Evolutionary conservation across 768 basidiomycete species (phyloP), one percentile per base, ranked within the genome.

Genomic region (Daedalea quercina): DNA sequence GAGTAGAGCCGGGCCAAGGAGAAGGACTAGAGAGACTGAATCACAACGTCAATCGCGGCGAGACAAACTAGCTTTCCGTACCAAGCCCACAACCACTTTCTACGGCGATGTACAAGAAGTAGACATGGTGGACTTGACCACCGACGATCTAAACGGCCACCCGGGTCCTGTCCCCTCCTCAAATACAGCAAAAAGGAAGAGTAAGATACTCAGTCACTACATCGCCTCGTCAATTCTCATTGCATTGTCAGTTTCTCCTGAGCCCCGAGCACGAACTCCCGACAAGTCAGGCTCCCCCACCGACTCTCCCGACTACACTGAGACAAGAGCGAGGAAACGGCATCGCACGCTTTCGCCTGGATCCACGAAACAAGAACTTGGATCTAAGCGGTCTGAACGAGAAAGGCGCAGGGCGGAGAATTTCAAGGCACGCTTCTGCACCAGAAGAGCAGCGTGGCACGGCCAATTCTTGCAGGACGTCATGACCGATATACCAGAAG

Each of bases 71-170:
- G 47, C 33, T 15, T 40, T 15, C 37, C 13, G 15, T 3, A 40
- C 37, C 37, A 15, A 40, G 15, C 13, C 37, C 19, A 3, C 37
- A 40, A 19, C 7, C 17, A 19, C 6, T 17, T 6, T 40, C 19
- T 40, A 6, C 37, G 37, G 17, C 19, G 37, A 40, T 7, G 52
- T 23, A 15, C 24, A 37, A 17, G 44, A 53, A 11, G 19, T 46
- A 2, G 60, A 60, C 28, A 60, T 60, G 20, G 51, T 58, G 12
- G 60, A 60, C 40, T 51, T 58, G 17, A 57, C 56, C 2, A 56
- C 54, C 22, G 54, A 47, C 15, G 33, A 51, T 40, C 4, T 40
- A 6, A 40, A 19, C 13, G 37, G 19, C 15, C 37, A 40, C 7
- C 17, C 37, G 13, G 37, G 6, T 8, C 17, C 4, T 19, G 37